These are phyloP conservation scores for Sporisorium exsertum DNA, from an alignment of 1,284 basidiomycete species.

Conservation along the genomic window DNA sequence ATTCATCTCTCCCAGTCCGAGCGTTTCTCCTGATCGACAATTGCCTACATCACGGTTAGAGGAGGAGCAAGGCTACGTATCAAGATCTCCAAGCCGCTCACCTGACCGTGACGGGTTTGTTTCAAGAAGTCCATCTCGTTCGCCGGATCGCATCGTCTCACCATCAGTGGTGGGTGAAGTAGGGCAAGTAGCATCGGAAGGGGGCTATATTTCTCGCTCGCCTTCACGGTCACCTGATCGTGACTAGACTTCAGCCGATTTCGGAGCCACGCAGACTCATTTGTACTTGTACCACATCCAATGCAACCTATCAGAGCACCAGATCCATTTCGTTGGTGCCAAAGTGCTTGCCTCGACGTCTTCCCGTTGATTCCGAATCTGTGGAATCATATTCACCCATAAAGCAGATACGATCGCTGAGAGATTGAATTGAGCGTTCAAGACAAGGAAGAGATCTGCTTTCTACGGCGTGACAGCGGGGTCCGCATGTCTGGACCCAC, in stretches of 20 bases:
- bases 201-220: slow-evolving; percentile 10
- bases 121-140: slow-evolving; percentile 19
- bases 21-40: slow-evolving; percentile 35
- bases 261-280: neutral
- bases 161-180: slow-evolving; percentile 4
- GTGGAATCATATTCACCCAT: no score
- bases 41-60: neutral
- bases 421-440: neutral
- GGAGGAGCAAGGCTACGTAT: slow-evolving; percentile 19
- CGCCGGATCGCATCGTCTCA: slow-evolving; percentile 12
- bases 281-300: slow-evolving; percentile 13
- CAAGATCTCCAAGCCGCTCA: slow-evolving; percentile 14
- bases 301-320: neutral
- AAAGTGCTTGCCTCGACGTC: neutral
- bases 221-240: slow-evolving; percentile 52
- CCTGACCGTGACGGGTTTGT: slow-evolving; percentile 14
- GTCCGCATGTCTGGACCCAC: neutral
- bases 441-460: neutral
- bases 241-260: neutral
- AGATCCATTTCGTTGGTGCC: neutral
- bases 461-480: neutral
- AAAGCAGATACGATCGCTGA: neutral
- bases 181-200: neutral
- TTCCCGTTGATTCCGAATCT: neutral
- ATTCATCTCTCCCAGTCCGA: slow-evolving; percentile 25